Evolutionary conservation across 139 green algal genomes (phyloP), one percentile per base, ranked within the genome.

Genomic region (Volvox reticuliferus): DNA sequence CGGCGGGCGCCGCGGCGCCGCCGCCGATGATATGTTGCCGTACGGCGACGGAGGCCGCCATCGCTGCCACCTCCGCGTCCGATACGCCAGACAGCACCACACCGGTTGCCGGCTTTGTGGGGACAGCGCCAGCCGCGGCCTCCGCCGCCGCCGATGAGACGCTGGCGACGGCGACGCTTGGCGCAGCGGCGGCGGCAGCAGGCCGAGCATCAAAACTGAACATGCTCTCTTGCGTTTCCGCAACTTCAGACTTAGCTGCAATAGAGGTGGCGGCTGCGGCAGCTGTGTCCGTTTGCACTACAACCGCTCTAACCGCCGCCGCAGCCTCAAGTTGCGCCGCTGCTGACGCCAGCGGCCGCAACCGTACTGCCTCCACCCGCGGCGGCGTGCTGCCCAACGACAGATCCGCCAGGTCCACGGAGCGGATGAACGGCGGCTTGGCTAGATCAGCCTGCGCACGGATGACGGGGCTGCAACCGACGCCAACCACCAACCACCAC

Each of bases 391-490:
- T 50, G 6, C 85, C 85, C 44, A 89, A 68, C 2, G 37, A 50
- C 69, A 89, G 69, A 71, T 89, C 85, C 19, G 69, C 37, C 28
- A 89, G 68, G 14, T 12, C 44, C 69, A 89, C 85, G 18, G 71
- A 55, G 69, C 44, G 37, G 69, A 89, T 79, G 69, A 89, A 89
- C 69, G 85, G 85, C 44, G 85, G 85, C 85, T 89, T 89, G 85
- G 69, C 26, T 6, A 82, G 36, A 1, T 89, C 85, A 28, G 85
- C 85, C 35, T 68, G 33, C 28, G 85, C 68, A 1, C 24, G 35
- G 1, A 89, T 30, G 26, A 68, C 85, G 14, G 85, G 85, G 28
- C 85, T 89, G 85, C 0, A 24, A 73, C 21, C 44, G 44, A 5
- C 65, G 65, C 65, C 65, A 73, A 73, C 65, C 65, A 73, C 12